Base-by-base conservation (phyloP, 225 moss, liverwort and hornwort species). In the Polytrichum commune region DNA sequence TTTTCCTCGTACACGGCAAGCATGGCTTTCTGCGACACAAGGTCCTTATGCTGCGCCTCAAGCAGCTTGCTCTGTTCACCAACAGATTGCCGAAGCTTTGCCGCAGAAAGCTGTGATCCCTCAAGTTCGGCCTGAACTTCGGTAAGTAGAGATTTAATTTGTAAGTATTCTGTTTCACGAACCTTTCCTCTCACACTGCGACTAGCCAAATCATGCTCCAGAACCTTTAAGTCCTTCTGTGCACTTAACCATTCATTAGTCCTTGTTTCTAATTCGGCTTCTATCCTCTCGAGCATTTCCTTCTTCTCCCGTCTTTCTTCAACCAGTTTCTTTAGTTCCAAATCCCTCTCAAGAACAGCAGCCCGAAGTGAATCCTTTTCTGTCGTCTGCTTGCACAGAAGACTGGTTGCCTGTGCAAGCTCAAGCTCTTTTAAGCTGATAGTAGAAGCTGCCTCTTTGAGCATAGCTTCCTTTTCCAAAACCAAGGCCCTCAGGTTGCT, bases 91-190 rank as follows among this genome's bases (percentile, higher is more conserved):
- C 81, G 78, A 27, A 76, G 79, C 26, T 66, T 72, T 29, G 78
- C 87, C 5, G 74, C 78, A 18, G 81, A 19, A 23, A 69, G 38
- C 56, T 76, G 68, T 27, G 81, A 83, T 24, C 70, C 74, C 57
- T 84, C 79, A 19, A 87, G 65, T 64, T 87, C 87, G 10, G 60
- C 65, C 73, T 81, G 75, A 19, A 87, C 87, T 27, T 83, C 83
- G 3, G 65, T 61, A 4, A 87, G 60, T 8, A 87, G 63, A 46
- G 72, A 73, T 67, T 81, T 83, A 2, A 76, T 69, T 6, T 73
- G 75, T 19, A 67, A 69, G 8, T 84, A 53, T 63, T 84, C 87
- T 69, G 71, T 60, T 19, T 58, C 71, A 4, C 60, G 62, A 28
- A 32, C 32, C 61, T 76, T 79, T 18, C 71, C 77, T 28, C 72